phyloP scores from a whole-genome alignment of 176 grass and related monocot species.

The Avena sativa region DNA sequence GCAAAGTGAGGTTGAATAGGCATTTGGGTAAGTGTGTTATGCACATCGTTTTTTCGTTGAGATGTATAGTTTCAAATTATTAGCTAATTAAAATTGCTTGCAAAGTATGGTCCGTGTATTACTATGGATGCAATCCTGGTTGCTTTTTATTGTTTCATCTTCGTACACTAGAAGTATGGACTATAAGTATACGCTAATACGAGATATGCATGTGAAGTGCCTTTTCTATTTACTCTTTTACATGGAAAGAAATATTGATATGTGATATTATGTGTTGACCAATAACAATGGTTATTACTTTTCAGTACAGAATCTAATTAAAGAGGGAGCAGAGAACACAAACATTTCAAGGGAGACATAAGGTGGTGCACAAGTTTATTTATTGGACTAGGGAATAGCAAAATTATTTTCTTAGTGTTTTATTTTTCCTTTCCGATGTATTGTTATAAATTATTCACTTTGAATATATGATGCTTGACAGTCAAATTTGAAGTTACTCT shows the following conservation, averaged over 20 bases:
- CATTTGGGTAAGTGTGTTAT: background rate
- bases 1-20: background rate
- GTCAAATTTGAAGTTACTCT: background rate
- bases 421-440: background rate
- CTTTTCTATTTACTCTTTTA: background rate
- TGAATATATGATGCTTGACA: background rate
- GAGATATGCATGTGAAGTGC: background rate
- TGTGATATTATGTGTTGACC: background rate
- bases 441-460: background rate
- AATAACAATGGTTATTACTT: background rate
- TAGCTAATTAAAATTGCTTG: background rate
- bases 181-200: background rate
- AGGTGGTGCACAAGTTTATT: background rate
- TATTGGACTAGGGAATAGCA: background rate
- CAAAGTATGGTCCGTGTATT: too few relatives aligned
- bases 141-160: background rate
- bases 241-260: background rate
- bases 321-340: background rate
- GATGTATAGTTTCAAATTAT: background rate
- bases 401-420: background rate
- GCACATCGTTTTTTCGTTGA: too few relatives aligned
- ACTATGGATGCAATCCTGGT: too few relatives aligned
- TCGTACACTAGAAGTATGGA: background rate
- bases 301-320: background rate
- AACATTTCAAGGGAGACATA: background rate